Evolutionary conservation across 2,329 filamentous ascomycete genomes (phyloP).

Genomic region (Paecilomyces niveus): DNA sequence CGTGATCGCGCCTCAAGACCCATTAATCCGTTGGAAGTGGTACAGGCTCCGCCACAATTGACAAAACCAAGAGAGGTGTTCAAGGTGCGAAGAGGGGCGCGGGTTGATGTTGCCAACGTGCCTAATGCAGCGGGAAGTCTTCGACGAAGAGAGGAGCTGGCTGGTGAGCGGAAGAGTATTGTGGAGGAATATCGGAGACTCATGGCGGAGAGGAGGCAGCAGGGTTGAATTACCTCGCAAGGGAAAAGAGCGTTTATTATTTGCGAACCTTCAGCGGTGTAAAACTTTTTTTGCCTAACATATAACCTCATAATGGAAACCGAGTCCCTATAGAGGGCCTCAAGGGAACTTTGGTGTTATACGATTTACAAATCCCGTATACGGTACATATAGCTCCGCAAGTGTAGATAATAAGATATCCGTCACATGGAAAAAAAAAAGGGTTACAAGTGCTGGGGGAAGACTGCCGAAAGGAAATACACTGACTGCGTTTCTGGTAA

Average conservation of each 20-base stretch:
- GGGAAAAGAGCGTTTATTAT: not conserved
- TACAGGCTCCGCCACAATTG: slow-evolving; percentile 68
- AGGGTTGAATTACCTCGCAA: not conserved
- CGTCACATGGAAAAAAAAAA: not conserved
- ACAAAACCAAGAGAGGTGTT: slow-evolving; percentile 57
- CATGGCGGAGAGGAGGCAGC: slow-evolving; percentile 51
- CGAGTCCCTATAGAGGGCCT: not conserved
- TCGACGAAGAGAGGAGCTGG: slow-evolving; percentile 64
- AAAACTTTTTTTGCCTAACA: not conserved
- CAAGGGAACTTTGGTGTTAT: not conserved
- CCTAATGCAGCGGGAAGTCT: slow-evolving; percentile 64
- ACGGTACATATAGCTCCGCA: not conserved
- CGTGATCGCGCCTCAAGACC: slow-evolving; percentile 35
- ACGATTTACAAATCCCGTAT: not conserved
- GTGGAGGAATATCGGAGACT: slow-evolving; percentile 66
- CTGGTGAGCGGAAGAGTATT: slow-evolving; percentile 61
- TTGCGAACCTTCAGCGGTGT: not conserved
- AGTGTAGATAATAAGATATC: not conserved
- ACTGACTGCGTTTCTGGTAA: too few species aligned
- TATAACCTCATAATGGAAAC: not conserved
- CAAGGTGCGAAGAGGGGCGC: slow-evolving; percentile 57
- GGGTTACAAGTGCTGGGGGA: not conserved
- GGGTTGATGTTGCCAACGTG: slow-evolving; percentile 61
- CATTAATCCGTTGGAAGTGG: slow-evolving; percentile 46
- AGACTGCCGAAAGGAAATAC: too few species aligned